A percentile compares a stretch with the other conserved stretches of the same genome.
Evolutionary conservation across 495 filamentous ascomycete genomes (phyloP).

Genomic region (Penicillium canariense): DNA sequence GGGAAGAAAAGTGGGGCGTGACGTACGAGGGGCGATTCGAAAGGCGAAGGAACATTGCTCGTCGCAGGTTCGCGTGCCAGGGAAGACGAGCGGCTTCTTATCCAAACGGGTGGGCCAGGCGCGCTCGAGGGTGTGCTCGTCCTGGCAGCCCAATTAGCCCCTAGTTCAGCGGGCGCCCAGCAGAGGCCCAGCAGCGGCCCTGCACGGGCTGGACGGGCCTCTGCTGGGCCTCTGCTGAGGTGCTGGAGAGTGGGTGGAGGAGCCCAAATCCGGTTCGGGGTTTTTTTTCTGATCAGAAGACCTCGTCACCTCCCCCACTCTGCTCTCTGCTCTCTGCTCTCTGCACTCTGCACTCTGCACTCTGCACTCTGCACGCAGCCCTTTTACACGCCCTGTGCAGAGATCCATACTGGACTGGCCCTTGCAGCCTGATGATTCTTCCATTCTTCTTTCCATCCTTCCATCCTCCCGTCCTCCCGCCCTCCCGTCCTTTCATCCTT

Average conservation of each 20-base stretch:
- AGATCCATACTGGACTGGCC: too few species aligned
- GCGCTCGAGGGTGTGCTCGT: too few species aligned
- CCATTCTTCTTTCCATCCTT: not conserved
- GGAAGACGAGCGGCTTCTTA: constrained; percentile 12
- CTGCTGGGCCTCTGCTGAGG: too few species aligned
- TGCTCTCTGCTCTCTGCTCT: not conserved
- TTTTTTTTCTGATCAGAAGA: constrained; percentile 48
- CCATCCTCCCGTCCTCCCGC: not conserved
- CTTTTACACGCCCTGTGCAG: too few species aligned
- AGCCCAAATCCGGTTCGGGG: constrained; percentile 30
- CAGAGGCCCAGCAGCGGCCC: too few species aligned
- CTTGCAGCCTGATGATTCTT: not conserved
- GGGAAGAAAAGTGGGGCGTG: constrained; percentile 11
- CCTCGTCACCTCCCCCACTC: constrained; percentile 34
- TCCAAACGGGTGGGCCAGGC: constrained; percentile 13
- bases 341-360: too few species aligned
- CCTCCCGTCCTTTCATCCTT: not conserved
- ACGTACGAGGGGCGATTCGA: constrained; percentile 15
- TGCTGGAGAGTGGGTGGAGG: too few species aligned
- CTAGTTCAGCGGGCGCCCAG: too few species aligned
- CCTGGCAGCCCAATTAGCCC: too few species aligned
- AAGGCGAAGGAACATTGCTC: constrained; percentile 1
- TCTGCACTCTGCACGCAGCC: too few species aligned
- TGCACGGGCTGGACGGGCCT: too few species aligned
- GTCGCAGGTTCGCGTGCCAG: not conserved